Percentiles rank a stretch among this genome's conserved stretches.
These are phyloP conservation scores for Schoenoplectus triqueter DNA, from an alignment of 202 grass and related monocot species.

Conservation along the genomic window DNA sequence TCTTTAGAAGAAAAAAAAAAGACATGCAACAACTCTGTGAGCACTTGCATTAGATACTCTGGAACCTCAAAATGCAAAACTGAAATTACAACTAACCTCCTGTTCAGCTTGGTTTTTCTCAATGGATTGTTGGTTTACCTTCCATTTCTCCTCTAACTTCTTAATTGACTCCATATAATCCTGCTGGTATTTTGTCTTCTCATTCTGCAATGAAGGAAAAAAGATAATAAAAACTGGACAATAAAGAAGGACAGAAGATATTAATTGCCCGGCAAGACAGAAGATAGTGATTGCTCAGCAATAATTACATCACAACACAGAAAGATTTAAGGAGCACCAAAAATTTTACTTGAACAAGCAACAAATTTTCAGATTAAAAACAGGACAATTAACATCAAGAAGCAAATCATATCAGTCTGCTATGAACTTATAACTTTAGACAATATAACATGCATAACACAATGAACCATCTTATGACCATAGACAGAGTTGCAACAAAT, in stretches of 20 bases:
- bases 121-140: slow-evolving; percentile 67
- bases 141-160: slow-evolving; percentile 97
- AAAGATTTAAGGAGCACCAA: background rate
- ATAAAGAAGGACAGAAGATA: background rate
- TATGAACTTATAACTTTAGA: background rate
- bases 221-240: slow-evolving; percentile 9
- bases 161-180: slow-evolving; percentile 97
- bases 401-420: slow-evolving; percentile 6
- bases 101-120: slow-evolving; percentile 47
- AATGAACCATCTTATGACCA: background rate
- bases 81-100: background rate
- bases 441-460: slow-evolving; percentile 13
- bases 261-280: background rate
- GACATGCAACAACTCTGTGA: background rate
- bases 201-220: slow-evolving; percentile 58
- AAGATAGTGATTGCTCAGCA: background rate
- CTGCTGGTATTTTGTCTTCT: slow-evolving; percentile 82
- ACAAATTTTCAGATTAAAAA: background rate
- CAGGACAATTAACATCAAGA: slow-evolving; percentile 17
- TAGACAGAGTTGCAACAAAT: background rate
- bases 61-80: slow-evolving; percentile 28
- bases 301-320: background rate
- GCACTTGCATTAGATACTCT: slow-evolving; percentile 19
- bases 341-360: background rate
- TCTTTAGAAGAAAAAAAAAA: slow-evolving; percentile 20